These are phyloP conservation scores for Blastobotrys petasosporus DNA, from an alignment of 1,139 yeast genomes.

Conservation along the genomic window DNA sequence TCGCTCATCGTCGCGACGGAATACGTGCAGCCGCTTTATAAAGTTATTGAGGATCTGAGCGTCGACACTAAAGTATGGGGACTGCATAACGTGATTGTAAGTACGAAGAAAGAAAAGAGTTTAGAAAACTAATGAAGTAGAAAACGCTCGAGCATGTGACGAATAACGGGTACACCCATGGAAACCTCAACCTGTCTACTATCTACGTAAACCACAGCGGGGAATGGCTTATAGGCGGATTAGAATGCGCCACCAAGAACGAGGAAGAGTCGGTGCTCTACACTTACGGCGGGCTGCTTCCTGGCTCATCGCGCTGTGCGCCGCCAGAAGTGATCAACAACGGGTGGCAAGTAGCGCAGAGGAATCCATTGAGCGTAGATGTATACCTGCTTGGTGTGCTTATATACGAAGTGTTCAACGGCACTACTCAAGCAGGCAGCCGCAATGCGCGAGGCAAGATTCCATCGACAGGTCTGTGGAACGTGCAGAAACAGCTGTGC, in stretches of 20 bases:
- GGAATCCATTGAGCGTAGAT: conserved; percentile 40
- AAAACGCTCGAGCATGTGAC: conserved; percentile 38
- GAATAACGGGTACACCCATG: conserved; percentile 62
- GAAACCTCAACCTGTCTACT: conserved; percentile 47
- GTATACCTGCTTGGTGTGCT: conserved; percentile 58
- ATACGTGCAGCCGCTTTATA: conserved; percentile 55
- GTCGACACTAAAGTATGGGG: conserved; percentile 50
- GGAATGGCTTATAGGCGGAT: conserved; percentile 82
- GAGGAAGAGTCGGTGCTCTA: conserved; percentile 25
- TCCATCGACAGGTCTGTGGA: conserved; percentile 20
- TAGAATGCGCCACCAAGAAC: conserved; percentile 54
- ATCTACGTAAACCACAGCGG: conserved; percentile 64
- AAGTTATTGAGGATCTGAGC: conserved; percentile 19
- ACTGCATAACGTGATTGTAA: conserved; percentile 35
- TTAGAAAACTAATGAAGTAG: background rate
- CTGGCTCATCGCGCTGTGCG: conserved; percentile 32
- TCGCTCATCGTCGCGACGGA: conserved; percentile 72
- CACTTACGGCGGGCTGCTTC: conserved; percentile 30
- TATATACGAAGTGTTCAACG: conserved; percentile 45
- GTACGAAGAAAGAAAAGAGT: background rate
- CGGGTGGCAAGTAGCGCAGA: conserved; percentile 43
- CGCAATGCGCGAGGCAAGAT: conserved; percentile 20
- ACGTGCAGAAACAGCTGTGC: conserved; percentile 24
- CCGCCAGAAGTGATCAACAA: conserved; percentile 42
- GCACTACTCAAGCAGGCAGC: conserved; percentile 18